Evolutionary conservation across 2,329 filamentous ascomycete genomes (phyloP), one percentile per base, ranked within the genome.

Genomic region (Chaetoscypha palmicola): DNA sequence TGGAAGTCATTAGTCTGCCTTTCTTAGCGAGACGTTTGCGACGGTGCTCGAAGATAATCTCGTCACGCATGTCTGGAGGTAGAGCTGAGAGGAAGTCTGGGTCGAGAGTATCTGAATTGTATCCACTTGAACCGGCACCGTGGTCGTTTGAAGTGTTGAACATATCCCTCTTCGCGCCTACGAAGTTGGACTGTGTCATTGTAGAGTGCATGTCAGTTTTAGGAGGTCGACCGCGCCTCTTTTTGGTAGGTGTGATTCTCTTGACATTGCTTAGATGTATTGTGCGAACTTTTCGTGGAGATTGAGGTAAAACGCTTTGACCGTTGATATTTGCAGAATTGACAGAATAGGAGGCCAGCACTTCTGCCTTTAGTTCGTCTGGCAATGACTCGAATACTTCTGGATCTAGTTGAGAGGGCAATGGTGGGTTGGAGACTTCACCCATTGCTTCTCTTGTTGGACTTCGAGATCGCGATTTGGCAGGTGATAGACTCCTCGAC

Each of bases 361-460:
- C 71, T 63, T 97, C 92, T 1, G 81, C 78, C 50, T 90, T 86
- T 60, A 98, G 79, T 49, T 95, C 88, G 28, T 84, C 80, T 0
- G 92, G 92, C 1, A 98, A 70, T 1, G 86, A 86, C 32, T 82
- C 77, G 50, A 97, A 83, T 2, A 89, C 85, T 32, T 91, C 87
- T 0, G 80, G 81, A 58, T 98, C 92, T 16, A 97, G 73, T 55
- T 94, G 86, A 0, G 88, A 83, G 20, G 87, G 80, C 1, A 81
- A 64, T 7, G 38, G 33, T 21, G 30, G 33, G 17, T 41, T 26
- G 11, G 44, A 45, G 9, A 30, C 38, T 39, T 44, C 38, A 22
- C n/a, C 35, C 4, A 17, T 9, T 16, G 32, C 16, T 17, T 16
- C 9, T 28, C 17, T 22, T 8, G 16, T 32, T 33, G 49, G 57